Evolutionary conservation across 2,329 filamentous ascomycete genomes (phyloP).

Genomic region (Penicillium sp.): DNA sequence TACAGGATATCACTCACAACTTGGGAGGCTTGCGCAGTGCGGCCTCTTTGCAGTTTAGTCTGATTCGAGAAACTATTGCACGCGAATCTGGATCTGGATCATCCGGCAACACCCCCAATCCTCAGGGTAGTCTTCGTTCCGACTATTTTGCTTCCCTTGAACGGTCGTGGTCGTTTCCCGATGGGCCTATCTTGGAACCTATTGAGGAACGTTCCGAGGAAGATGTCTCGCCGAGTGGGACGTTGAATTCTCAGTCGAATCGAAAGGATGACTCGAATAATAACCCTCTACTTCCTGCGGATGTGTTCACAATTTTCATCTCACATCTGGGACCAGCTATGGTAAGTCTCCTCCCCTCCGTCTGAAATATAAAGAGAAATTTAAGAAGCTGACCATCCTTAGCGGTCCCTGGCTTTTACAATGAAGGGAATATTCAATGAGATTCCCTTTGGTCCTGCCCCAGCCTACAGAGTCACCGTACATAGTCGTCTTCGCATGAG

Average conservation of each 20-base stretch:
- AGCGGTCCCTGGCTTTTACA: conserved; percentile 90
- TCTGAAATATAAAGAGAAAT: background rate
- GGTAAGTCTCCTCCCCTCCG: conserved; percentile 43
- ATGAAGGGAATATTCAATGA: conserved; percentile 87
- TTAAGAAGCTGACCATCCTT: background rate
- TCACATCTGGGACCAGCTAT: conserved; percentile 86
- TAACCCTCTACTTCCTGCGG: conserved; percentile 59
- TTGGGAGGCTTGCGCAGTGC: conserved; percentile 90
- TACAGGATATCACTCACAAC: conserved; percentile 84
- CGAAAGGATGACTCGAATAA: conserved; percentile 15
- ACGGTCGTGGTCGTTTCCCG: conserved; percentile 41
- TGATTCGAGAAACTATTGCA: conserved; percentile 67
- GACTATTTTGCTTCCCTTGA: conserved; percentile 26
- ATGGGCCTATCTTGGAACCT: conserved; percentile 58
- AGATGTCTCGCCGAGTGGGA: conserved; percentile 34
- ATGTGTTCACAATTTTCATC: conserved; percentile 93
- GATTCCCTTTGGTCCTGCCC: conserved; percentile 74
- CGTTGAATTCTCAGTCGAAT: conserved; percentile 8
- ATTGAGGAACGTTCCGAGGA: conserved; percentile 68
- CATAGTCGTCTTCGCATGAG: conserved; percentile 82
- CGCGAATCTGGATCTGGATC: conserved; percentile 20
- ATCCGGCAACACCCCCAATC: conserved; percentile 17
- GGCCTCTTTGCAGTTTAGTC: conserved; percentile 82
- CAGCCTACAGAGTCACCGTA: conserved; percentile 70
- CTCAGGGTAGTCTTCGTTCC: conserved; percentile 1